These are phyloP conservation scores for Medicago arabica DNA, from an alignment of 306 rosid species.

Conservation along the genomic window DNA sequence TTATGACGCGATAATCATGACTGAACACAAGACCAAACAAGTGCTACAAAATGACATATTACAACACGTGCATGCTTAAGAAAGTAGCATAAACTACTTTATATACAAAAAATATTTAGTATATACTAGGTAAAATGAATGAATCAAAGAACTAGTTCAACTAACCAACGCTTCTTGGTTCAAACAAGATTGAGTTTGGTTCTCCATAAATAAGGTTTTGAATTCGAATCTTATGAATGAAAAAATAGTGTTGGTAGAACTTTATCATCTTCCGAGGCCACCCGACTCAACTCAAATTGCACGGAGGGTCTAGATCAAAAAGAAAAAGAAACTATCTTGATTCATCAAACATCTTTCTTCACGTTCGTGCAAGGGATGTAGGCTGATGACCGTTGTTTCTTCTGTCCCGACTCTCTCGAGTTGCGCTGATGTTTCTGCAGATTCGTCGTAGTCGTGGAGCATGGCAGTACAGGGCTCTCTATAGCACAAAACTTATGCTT, in stretches of 20 bases:
- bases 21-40: too few relatives aligned
- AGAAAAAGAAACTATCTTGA: not conserved
- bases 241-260: not conserved
- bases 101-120: not conserved
- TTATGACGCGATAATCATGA: too few relatives aligned
- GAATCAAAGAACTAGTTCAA: conserved; percentile 33
- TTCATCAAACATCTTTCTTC: conserved; percentile 36
- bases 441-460: conserved; percentile 42
- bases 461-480: conserved; percentile 60
- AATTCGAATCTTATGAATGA: not conserved
- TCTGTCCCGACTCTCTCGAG: conserved; percentile 46
- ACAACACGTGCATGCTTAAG: not conserved
- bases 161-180: not conserved
- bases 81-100: conserved; percentile 14
- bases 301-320: not conserved
- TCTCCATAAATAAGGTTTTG: not conserved
- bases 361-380: conserved; percentile 48
- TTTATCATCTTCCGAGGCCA: not conserved
- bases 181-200: not conserved
- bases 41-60: not conserved
- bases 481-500: conserved; percentile 76
- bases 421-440: conserved; percentile 44
- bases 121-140: conserved; percentile 24
- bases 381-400: conserved; percentile 44
- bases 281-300: not conserved